phyloP scores from a whole-genome alignment of 1,284 basidiomycete species.

The Ustilago xerochloae region DNA sequence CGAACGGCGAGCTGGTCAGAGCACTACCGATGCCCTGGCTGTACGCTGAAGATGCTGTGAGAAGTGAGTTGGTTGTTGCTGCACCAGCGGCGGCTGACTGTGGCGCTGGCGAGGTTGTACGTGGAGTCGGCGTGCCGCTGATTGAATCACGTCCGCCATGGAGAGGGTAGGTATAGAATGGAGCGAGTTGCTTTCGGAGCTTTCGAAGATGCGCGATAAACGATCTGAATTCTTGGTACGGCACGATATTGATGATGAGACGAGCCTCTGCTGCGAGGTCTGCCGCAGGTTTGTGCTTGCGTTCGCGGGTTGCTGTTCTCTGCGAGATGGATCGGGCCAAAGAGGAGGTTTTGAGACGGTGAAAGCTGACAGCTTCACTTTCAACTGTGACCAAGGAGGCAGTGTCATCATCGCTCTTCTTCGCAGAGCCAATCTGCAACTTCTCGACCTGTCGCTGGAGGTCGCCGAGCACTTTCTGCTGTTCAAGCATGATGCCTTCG shows the following conservation, averaged over 20 bases:
- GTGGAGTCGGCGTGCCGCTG: conserved; percentile 34
- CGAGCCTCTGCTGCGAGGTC: conserved; percentile 35
- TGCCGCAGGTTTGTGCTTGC: conserved; percentile 23
- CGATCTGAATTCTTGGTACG: conserved; percentile 85
- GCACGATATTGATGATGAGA: conserved; percentile 70
- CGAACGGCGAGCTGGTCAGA: conserved; percentile 43
- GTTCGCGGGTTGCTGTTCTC: conserved; percentile 26
- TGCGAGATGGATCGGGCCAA: conserved; percentile 38
- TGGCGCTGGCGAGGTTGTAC: conserved; percentile 29
- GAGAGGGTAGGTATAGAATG: conserved; percentile 57
- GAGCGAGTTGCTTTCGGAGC: conserved; percentile 71
- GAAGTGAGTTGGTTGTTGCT: neutral
- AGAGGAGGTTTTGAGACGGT: conserved; percentile 42
- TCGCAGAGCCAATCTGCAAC: conserved; percentile 21
- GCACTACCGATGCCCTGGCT: conserved; percentile 37
- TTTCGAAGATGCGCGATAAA: conserved; percentile 85
- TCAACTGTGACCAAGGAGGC: conserved; percentile 30
- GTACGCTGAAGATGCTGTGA: conserved; percentile 46
- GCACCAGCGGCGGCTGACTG: conserved; percentile 9
- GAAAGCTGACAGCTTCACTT: conserved; percentile 44
- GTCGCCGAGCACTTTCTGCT: conserved; percentile 74
- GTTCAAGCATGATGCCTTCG: conserved; percentile 74
- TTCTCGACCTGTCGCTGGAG: conserved; percentile 87
- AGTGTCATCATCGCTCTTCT: conserved; percentile 25
- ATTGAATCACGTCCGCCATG: conserved; percentile 17